Base-by-base conservation (phyloP, 192 early-diverging fungal genomes). In the Coemansia guatemalensis region DNA sequence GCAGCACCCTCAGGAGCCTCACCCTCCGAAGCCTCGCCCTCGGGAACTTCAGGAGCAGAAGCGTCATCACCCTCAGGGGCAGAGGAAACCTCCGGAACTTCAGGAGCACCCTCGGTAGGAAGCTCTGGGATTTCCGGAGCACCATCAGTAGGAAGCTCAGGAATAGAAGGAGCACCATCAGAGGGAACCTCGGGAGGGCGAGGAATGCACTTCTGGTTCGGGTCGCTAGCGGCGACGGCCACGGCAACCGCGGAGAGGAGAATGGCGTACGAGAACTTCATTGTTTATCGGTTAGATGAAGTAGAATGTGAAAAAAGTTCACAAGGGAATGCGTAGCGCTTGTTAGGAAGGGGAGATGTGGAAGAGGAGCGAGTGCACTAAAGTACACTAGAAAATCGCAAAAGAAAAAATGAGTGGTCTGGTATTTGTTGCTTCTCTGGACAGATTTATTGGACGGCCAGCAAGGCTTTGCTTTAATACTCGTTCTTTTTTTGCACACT, bases 121-220 rank as follows among this genome's bases (percentile, higher is more conserved):
- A 61, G 48, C 8, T 25, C 14, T 44, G 39, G 39, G 5, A 14
- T 55, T 2, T 24, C 52, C 41, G 68, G 53, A 25, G 69, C 62
- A 14, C n/a, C n/a, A n/a, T n/a, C n/a, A n/a, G n/a, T 59, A 60
- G 25, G 60, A 63, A 44, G 29, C 39, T 41, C 56, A 41, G 67
- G 53, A 14, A 33, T 27, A 57, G 33, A 53, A 7, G 52, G 22
- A 22, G 32, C 25, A 29, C 52, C 53, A 29, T 60, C 53, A 7
- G 58, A 25, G 39, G 49, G 48, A 44, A 58, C 57, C 23, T 41
- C 63, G 7, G 59, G 39, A 22, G 75, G 75, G n/a, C 75, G 62
- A 39, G 75, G 75, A 55, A 77, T 65, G 69, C 75, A 77, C 65
- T 77, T 77, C n/a, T 26, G 18, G 30, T 52, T 27, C n/a, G 58